phyloP scores from a whole-genome alignment of 1,139 yeast species.

The Pneumocystis carinii region DNA sequence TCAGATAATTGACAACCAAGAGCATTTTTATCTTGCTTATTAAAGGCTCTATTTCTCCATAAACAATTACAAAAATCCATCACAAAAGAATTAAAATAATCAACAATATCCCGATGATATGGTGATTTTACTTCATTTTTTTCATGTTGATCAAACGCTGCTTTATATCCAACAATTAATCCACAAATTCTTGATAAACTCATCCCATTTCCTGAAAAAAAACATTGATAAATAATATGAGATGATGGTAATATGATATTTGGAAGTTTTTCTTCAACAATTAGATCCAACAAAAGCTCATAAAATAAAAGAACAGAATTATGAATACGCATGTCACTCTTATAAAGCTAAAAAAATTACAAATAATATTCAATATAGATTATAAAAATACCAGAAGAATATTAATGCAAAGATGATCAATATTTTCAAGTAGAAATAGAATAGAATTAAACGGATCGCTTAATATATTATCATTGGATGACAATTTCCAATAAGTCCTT shows the following conservation, averaged over 20 bases:
- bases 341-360: background rate
- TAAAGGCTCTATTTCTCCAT: slow-evolving; percentile 43
- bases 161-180: slow-evolving; percentile 34
- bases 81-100: slow-evolving; percentile 38
- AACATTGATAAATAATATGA: slow-evolving; percentile 12
- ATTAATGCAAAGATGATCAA: background rate
- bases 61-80: slow-evolving; percentile 45
- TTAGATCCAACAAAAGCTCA: background rate
- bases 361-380: background rate
- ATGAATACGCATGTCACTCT: background rate
- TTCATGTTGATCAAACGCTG: slow-evolving; percentile 14
- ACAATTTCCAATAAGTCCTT: background rate
- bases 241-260: background rate
- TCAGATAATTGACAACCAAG: slow-evolving; percentile 20
- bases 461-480: background rate
- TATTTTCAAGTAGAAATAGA: background rate
- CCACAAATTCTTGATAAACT: slow-evolving; percentile 35
- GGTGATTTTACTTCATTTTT: slow-evolving; percentile 9
- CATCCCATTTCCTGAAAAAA: slow-evolving; percentile 31
- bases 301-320: slow-evolving; percentile 1
- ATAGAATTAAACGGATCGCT: background rate
- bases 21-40: slow-evolving; percentile 18
- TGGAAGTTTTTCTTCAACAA: background rate
- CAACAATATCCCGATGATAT: slow-evolving; percentile 21
- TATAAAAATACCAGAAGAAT: background rate